phyloP scores from a whole-genome alignment of 2,329 filamentous ascomycete genomes.

The Cladosporium velox region DNA sequence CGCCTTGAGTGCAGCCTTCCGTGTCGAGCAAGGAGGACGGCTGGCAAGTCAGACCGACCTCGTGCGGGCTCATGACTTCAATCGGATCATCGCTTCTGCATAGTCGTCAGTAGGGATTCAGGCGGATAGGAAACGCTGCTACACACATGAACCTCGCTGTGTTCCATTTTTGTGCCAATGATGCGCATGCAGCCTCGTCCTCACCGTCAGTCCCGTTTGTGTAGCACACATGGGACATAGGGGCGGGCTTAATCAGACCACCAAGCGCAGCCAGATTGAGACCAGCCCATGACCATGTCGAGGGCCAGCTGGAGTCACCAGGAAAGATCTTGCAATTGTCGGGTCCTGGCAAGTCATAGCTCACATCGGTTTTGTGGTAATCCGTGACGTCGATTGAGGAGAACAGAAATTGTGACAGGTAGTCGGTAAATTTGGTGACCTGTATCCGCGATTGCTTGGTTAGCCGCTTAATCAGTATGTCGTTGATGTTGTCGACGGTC shows the following conservation, averaged over 20 bases:
- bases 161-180: slow-evolving; percentile 20
- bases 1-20: no score
- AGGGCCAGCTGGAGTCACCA: slow-evolving; percentile 20
- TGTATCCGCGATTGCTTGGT: slow-evolving; percentile 4
- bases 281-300: slow-evolving; percentile 11
- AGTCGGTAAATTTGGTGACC: neutral
- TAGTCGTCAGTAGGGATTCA: neutral
- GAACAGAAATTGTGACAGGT: neutral
- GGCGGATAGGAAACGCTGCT: neutral
- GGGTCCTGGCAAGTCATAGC: slow-evolving; percentile 15
- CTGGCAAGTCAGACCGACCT: no score
- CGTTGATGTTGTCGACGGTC: neutral
- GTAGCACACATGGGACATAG: slow-evolving; percentile 25
- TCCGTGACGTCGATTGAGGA: neutral
- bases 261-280: slow-evolving; percentile 21
- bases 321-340: slow-evolving; percentile 22
- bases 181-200: slow-evolving; percentile 20
- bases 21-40: no score
- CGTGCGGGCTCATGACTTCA: slow-evolving; percentile 1
- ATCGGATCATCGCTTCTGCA: slow-evolving; percentile 19
- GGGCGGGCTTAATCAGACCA: slow-evolving; percentile 20
- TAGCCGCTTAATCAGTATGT: neutral
- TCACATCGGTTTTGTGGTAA: neutral
- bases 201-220: slow-evolving; percentile 12
- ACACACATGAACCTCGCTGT: slow-evolving; percentile 11